Conservation (phyloP, 306 rosid genomes). For the Datisca glomerata region DNA sequence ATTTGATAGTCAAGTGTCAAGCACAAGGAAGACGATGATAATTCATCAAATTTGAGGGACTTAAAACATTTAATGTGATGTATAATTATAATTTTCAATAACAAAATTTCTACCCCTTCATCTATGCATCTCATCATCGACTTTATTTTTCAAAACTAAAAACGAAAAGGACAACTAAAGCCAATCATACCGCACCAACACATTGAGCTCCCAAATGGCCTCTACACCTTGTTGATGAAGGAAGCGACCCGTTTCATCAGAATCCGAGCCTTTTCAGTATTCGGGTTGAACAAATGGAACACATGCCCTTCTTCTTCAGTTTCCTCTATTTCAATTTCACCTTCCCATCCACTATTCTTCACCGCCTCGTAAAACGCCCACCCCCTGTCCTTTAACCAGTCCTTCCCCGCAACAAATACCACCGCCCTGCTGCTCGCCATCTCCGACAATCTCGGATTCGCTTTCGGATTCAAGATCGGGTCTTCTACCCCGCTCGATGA, state of each 20-base stretch:
- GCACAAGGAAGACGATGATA: too few relatives aligned
- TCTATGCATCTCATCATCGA: too few relatives aligned
- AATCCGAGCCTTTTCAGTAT: conserved; percentile 10
- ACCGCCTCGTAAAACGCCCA: conserved; percentile 9
- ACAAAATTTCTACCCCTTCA: too few relatives aligned
- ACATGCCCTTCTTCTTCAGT: conserved; percentile 16
- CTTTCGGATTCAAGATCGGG: conserved; percentile 18
- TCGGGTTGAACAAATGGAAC: conserved; percentile 18
- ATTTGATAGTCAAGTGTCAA: too few relatives aligned
- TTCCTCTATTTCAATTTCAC: conserved; percentile 17
- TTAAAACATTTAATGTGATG: too few relatives aligned
- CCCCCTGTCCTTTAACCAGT: conserved; percentile 15
- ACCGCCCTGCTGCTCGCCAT: conserved; percentile 11
- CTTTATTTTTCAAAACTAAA: too few relatives aligned
- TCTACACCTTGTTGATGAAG: conserved; percentile 8
- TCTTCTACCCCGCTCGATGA: conserved; percentile 14
- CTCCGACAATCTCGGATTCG: conserved; percentile 18
- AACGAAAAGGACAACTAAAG: too few relatives aligned
- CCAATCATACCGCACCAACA: too few relatives aligned
- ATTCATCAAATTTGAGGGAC: too few relatives aligned
- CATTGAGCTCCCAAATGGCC: too few relatives aligned
- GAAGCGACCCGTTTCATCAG: conserved; percentile 8
- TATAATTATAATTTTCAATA: too few relatives aligned
- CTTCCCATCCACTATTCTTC: conserved; percentile 20
- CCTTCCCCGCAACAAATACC: conserved; percentile 21